Evolutionary conservation across 805 yeast species (phyloP), one percentile per base, ranked within the genome.

Genomic region (Lachancea fermentati): DNA sequence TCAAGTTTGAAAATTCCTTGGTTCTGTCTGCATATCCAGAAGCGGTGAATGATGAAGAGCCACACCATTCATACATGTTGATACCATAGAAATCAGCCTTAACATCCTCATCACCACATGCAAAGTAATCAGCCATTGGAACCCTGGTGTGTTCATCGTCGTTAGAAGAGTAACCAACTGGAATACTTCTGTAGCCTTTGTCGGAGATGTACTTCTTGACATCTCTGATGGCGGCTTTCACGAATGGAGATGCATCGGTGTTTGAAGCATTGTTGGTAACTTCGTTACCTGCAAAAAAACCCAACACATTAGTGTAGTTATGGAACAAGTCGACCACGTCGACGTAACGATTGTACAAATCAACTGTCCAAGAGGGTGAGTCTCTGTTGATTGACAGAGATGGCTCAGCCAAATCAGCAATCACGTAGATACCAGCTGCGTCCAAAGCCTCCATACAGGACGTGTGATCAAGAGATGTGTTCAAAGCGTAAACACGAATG

Each of bases 31-130:
- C 56, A 66, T 79, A 84, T 58, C 93, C 93, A 43, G 89, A 81
- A 5, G 61, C 47, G 24, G 57, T 40, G 69, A 69, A 83, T 39
- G 75, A 59, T 14, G 85, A 76, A 14, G 57, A 33, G 55, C 91
- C 91, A 72, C 93, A 83, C 93, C 93, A 84, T 69, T 81, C 87
- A 70, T 84, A 84, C 87, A 82, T 82, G 75, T 84, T 84, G 62
- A 83, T 79, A 73, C 93, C 93, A 61, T 82, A 84, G 72, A 84
- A 84, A 63, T 84, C 93, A 45, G 87, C 88, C 51, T 70, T 70
- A 15, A 60, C 79, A 41, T 72, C 79, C 5, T 60, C 68, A 45
- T 71, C 76, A 65, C 91, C 91, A 70, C 93, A 84, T 32, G 79
- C 73, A 53, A 84, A 84, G 65, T 79, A 84, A 51, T 81, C 85